Percentiles rank a stretch among this genome's conserved stretches.
Evolutionary conservation across 495 filamentous ascomycete genomes (phyloP).

Genomic region (Penicillium subrubescens): DNA sequence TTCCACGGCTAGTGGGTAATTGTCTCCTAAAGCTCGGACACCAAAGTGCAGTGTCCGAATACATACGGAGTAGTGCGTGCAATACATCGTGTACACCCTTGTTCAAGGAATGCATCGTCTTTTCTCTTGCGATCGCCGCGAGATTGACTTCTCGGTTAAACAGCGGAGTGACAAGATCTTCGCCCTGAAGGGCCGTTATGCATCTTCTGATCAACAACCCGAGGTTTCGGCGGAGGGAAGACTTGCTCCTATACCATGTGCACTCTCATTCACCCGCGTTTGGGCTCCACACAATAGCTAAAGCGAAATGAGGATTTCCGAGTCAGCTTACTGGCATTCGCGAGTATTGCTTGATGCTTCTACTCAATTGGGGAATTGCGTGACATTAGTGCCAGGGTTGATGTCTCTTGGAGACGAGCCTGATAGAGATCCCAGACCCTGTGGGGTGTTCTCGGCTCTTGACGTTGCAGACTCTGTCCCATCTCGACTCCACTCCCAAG

Average conservation of each 20-base stretch:
- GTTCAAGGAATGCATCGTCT: background rate
- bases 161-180: background rate
- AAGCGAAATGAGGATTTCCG: slow-evolving; percentile 3
- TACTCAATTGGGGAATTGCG: slow-evolving; percentile 4
- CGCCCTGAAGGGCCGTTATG: background rate
- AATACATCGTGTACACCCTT: background rate
- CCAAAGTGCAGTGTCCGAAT: background rate
- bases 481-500: slow-evolving; percentile 2
- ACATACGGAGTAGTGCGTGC: too few relatives aligned
- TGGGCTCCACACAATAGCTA: background rate
- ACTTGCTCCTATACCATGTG: background rate
- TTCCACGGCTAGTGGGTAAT: background rate
- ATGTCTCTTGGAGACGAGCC: background rate
- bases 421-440: background rate
- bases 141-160: slow-evolving; percentile 10
- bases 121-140: background rate
- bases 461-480: background rate
- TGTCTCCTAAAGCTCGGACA: background rate
- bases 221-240: background rate
- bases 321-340: background rate
- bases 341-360: background rate
- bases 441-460: background rate
- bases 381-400: background rate
- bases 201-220: slow-evolving; percentile 2
- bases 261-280: background rate